These are phyloP conservation scores for Boletus pseudo-olivaceus DNA, from an alignment of 768 basidiomycete genomes.

Conservation along the genomic window DNA sequence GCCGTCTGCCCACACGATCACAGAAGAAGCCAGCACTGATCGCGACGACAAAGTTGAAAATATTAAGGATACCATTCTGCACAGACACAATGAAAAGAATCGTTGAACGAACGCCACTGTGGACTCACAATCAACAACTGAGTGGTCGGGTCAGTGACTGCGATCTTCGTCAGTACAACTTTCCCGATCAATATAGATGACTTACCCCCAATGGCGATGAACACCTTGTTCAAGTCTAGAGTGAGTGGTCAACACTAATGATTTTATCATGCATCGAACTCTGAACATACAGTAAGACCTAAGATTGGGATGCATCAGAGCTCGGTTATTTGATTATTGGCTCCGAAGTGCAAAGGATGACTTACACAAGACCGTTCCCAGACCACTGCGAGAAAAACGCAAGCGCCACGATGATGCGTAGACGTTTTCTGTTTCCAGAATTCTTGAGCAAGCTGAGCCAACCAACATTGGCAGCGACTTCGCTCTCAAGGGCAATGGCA, in stretches of 20 bases:
- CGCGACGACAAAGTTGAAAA: slow-evolving; percentile 56
- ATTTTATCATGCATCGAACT: neutral
- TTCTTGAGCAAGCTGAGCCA: neutral
- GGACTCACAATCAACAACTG: slow-evolving; percentile 40
- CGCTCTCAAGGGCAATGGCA: neutral
- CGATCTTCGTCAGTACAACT: neutral
- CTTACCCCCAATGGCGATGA: slow-evolving; percentile 41
- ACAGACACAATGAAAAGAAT: neutral
- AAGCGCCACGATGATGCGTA: neutral
- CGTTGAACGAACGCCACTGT: neutral
- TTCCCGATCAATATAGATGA: neutral
- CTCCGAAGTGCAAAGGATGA: neutral
- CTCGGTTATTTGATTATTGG: neutral
- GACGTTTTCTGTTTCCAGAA: neutral
- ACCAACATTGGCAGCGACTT: neutral
- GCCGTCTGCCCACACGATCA: slow-evolving; percentile 48
- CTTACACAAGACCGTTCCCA: slow-evolving; percentile 30
- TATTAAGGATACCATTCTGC: slow-evolving; percentile 52
- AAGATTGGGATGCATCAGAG: neutral
- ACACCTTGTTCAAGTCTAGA: slow-evolving; percentile 50
- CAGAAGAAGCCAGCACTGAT: slow-evolving; percentile 46
- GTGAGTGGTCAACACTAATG: neutral
- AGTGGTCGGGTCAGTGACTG: slow-evolving; percentile 42
- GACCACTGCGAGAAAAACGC: neutral
- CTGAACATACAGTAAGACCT: slow-evolving; percentile 28